phyloP scores from a whole-genome alignment of 352 stramenopile genomes.

The Phytophthora syringae region DNA sequence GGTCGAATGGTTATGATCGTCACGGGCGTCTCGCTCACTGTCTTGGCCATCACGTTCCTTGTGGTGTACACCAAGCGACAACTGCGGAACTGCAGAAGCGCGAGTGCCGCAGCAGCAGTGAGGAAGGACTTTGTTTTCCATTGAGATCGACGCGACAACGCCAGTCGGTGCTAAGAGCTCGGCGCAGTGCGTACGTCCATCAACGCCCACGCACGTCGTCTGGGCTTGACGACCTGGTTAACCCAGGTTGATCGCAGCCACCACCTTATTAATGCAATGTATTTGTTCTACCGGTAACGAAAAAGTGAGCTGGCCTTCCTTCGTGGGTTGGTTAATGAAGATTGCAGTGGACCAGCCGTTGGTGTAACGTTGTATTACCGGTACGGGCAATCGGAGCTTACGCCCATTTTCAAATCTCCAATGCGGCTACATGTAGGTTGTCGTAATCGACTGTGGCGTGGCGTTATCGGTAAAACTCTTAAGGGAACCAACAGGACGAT shows the following conservation, averaged over 20 bases:
- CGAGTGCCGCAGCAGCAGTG: slow-evolving; percentile 58
- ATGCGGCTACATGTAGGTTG: background rate
- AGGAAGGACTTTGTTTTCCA: slow-evolving; percentile 49
- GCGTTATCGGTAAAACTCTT: too few species aligned
- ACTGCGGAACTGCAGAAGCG: slow-evolving; percentile 66
- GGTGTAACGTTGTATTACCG: background rate
- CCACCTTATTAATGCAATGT: slow-evolving; percentile 16
- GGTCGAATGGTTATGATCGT: slow-evolving; percentile 54
- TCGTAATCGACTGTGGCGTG: slow-evolving; percentile 23
- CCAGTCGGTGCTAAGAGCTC: slow-evolving; percentile 17
- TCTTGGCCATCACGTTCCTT: slow-evolving; percentile 59
- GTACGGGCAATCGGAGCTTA: background rate
- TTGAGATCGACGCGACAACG: slow-evolving; percentile 36
- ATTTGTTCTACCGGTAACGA: background rate
- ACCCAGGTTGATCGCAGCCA: background rate
- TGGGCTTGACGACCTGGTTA: slow-evolving; percentile 14
- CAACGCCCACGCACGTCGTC: slow-evolving; percentile 25
- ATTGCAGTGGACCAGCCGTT: background rate
- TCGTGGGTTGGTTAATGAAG: too few species aligned
- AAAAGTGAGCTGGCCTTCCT: background rate
- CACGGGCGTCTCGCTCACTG: slow-evolving; percentile 49
- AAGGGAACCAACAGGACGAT: too few species aligned
- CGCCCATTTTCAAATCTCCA: slow-evolving; percentile 22
- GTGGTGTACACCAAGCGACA: slow-evolving; percentile 74
- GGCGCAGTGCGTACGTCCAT: slow-evolving; percentile 22